A percentile compares a stretch with the other conserved stretches of the same genome.
Evolutionary conservation across 768 basidiomycete genomes (phyloP).

Genomic region (Lactarius sanguifluus): DNA sequence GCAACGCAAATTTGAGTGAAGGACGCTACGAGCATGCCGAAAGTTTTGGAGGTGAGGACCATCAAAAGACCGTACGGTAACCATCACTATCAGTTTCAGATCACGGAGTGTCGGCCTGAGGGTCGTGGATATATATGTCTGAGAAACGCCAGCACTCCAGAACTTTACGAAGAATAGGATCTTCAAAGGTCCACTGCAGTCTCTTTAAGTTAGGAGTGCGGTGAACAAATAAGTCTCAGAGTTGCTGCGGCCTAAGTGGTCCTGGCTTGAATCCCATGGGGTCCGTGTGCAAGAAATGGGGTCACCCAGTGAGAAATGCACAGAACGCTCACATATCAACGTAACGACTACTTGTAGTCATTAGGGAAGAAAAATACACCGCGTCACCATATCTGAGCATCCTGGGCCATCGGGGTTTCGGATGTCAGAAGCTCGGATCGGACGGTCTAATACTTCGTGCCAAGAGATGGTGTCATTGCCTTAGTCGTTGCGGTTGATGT

Average conservation of each 20-base stretch:
- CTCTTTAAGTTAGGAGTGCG: not conserved
- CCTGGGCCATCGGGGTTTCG: too few relatives aligned
- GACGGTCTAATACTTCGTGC: too few relatives aligned
- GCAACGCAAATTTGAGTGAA: conserved; percentile 22
- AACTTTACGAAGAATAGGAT: not conserved
- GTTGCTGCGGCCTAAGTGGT: not conserved
- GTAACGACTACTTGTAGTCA: too few relatives aligned
- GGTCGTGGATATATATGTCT: not conserved
- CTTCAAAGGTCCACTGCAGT: not conserved
- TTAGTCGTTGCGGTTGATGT: too few relatives aligned
- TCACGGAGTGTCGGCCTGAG: not conserved
- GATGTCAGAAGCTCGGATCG: too few relatives aligned
- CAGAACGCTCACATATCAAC: too few relatives aligned
- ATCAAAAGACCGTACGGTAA: conserved; percentile 9
- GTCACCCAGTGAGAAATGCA: too few relatives aligned
- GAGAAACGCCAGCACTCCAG: not conserved
- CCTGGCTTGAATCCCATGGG: too few relatives aligned
- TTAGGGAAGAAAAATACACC: too few relatives aligned
- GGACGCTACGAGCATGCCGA: conserved; percentile 28
- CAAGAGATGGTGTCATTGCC: too few relatives aligned
- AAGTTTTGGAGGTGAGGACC: conserved; percentile 19
- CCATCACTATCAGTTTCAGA: conserved; percentile 24
- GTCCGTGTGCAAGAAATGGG: too few relatives aligned
- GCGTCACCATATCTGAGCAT: too few relatives aligned
- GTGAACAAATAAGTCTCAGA: not conserved